Conservation (phyloP, 345 rosid species). For the Pelargonium nanum region DNA sequence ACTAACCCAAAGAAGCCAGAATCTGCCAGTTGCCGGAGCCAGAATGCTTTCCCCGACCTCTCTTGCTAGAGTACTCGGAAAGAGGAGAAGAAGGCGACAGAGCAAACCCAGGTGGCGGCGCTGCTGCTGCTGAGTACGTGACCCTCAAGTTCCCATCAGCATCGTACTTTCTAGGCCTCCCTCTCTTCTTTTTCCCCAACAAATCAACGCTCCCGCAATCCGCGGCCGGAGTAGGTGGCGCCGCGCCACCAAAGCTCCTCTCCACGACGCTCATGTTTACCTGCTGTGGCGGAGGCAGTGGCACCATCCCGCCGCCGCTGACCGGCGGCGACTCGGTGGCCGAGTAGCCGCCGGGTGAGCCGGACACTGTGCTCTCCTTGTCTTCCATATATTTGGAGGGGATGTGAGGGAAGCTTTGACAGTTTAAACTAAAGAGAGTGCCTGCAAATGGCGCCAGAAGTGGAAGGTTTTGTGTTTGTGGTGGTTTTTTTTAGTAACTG, state of each 20-base stretch:
- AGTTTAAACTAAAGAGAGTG: conserved; percentile 15
- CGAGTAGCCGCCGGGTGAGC: conserved; percentile 23
- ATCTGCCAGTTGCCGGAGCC: conserved; percentile 56
- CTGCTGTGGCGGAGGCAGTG: conserved; percentile 6
- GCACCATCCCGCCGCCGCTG: conserved; percentile 13
- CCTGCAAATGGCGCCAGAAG: conserved; percentile 34
- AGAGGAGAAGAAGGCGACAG: conserved; percentile 23
- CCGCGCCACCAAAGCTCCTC: conserved; percentile 8
- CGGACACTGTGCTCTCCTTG: conserved; percentile 30
- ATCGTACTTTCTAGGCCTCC: conserved; percentile 41
- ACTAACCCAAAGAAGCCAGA: conserved; percentile 49
- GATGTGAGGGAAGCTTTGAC: conserved; percentile 7
- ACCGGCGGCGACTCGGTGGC: conserved; percentile 37
- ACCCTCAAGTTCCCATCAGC: conserved; percentile 31
- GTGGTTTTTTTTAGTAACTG: conserved; percentile 4
- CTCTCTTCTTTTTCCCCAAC: conserved; percentile 38
- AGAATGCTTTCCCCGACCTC: conserved; percentile 44
- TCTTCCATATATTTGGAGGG: conserved; percentile 24
- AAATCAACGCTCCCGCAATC: conserved; percentile 10
- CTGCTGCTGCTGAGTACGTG: neutral
- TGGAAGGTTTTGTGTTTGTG: conserved; percentile 9
- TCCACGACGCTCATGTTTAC: conserved; percentile 11
- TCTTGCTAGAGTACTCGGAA: conserved; percentile 23
- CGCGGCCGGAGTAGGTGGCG: neutral
- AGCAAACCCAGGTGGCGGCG: conserved; percentile 26